These are phyloP conservation scores for Taphrina communis DNA, from an alignment of 1,139 yeast genomes.

Conservation along the genomic window DNA sequence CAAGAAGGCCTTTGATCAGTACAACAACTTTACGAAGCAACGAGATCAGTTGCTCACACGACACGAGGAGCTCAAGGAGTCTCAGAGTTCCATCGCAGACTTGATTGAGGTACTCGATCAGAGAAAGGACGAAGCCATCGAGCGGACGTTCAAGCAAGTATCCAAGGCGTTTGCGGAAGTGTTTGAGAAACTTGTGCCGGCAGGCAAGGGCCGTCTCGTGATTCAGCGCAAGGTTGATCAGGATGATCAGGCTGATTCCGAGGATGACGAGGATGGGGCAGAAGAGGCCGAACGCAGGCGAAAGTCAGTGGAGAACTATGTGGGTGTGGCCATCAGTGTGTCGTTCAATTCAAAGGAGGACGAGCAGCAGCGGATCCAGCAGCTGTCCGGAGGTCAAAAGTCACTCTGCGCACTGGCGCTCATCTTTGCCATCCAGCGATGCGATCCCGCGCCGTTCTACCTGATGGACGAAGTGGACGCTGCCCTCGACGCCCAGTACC, in stretches of 20 bases:
- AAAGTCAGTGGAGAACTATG: conserved; percentile 63
- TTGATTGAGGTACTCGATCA: conserved; percentile 73
- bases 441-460: conserved; percentile 97
- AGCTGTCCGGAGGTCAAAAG: conserved; percentile 94
- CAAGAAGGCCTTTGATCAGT: conserved; percentile 89
- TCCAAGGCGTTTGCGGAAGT: conserved; percentile 73
- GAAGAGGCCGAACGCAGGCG: conserved; percentile 47
- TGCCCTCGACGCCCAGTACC: conserved; percentile 87
- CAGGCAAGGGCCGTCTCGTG: conserved; percentile 75
- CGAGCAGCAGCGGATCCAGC: conserved; percentile 88
- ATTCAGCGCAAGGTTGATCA: conserved; percentile 58
- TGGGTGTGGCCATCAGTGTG: conserved; percentile 85
- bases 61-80: conserved; percentile 69
- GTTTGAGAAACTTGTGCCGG: conserved; percentile 81
- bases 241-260: conserved; percentile 47
- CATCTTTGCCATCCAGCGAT: conserved; percentile 88
- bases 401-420: conserved; percentile 92
- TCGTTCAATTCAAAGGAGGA: conserved; percentile 86
- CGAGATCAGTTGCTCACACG: conserved; percentile 69
- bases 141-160: conserved; percentile 76
- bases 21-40: conserved; percentile 72
- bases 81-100: conserved; percentile 73
- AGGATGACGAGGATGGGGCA: conserved; percentile 48
- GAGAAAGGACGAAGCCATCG: conserved; percentile 83
- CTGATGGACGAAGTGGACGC: conserved; percentile 96